Base-by-base conservation (phyloP, 2,329 filamentous ascomycete genomes). In the Sporothrix mexicana region DNA sequence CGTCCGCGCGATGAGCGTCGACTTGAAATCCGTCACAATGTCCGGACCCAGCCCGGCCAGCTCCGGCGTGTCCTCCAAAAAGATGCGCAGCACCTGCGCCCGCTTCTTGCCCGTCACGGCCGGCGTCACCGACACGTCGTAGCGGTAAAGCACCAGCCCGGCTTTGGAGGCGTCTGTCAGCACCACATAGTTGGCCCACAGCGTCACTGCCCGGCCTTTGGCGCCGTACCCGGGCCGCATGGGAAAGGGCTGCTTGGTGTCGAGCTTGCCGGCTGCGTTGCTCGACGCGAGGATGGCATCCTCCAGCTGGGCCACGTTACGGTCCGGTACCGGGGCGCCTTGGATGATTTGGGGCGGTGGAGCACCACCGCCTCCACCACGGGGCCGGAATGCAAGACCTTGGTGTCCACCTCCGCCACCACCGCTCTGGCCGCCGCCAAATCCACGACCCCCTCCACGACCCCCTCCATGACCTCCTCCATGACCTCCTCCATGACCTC, bases 1-100 rank as follows among this genome's bases (percentile, higher is more conserved):
- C 12, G 53, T 72, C 1, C 76, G 77, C 6, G 80, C 76, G 43
- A 83, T 75, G 1, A 83, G 71, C 0, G 77, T 81, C 1, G 79
- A 78, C 72, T 74, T 78, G 75, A 81, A 82, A 71, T 82, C 81
- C 1, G 79, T 80, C 15, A 79, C 79, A 3, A 82, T 71, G 68
- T 79, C 75, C 13, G 61, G 51, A 3, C 69, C 67, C 57, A 69
- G 51, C 0, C 71, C 23, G 0, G 71, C 72, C 5, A 81, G 62
- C n/a, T 77, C 73, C 2, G 73, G 73, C 36, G 77, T 69, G 25
- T 76, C 76, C 10, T 76, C 76, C 3, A 80, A 61, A 12, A 80
- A 51, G n/a, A 80, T 74, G 6, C 74, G 72, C 30, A 78, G 67
- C 15, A 78, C 64, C 20, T 75, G 77, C 1, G 67, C 49, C 2